Conservation (phyloP, 2,329 filamentous ascomycete genomes). For the Blastomyces silverae region DNA sequence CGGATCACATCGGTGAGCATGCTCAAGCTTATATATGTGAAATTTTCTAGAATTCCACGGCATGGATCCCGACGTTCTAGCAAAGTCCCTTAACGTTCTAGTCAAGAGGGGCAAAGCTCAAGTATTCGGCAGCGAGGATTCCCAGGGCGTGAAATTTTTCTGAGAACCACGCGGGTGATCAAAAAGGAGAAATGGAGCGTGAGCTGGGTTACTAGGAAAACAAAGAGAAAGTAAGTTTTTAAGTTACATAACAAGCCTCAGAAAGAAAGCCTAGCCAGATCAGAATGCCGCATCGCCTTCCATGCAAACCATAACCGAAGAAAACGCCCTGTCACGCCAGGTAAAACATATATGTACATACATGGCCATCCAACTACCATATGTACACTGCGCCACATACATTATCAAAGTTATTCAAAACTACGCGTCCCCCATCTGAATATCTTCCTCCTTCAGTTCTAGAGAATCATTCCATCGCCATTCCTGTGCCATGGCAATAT, state of each 20-base stretch:
- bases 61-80: slow-evolving; percentile 76
- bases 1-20: background rate
- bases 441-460: slow-evolving; percentile 34
- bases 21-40: slow-evolving; percentile 18
- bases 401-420: background rate
- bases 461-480: slow-evolving; percentile 62
- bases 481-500: slow-evolving; percentile 82
- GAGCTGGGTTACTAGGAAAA: background rate
- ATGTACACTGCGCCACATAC: slow-evolving; percentile 5
- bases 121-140: slow-evolving; percentile 83
- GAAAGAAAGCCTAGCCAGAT: background rate
- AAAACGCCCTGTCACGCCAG: background rate
- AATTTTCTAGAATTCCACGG: slow-evolving; percentile 64
- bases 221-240: background rate
- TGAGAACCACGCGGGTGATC: slow-evolving; percentile 41
- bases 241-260: background rate
- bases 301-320: background rate
- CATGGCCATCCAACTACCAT: background rate
- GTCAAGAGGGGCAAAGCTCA: slow-evolving; percentile 90
- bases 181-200: too few species aligned
- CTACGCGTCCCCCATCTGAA: slow-evolving; percentile 25
- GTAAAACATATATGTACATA: background rate
- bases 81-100: slow-evolving; percentile 69
- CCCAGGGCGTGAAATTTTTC: slow-evolving; percentile 94
- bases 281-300: background rate